Conservation (phyloP, 73 alveolate species). For the Paramecium tetraurelia region DNA sequence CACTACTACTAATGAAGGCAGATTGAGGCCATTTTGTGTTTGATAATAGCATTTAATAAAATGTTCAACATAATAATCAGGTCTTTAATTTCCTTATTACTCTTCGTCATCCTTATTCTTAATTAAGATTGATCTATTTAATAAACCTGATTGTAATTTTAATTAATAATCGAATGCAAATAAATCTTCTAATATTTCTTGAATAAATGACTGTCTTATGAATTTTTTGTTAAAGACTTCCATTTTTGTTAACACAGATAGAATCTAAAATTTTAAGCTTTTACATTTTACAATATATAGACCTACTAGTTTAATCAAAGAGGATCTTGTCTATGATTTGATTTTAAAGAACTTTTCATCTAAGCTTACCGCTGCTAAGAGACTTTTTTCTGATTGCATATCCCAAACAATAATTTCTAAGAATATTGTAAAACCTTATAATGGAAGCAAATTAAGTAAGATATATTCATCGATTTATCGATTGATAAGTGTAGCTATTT, state of each 20-base stretch:
- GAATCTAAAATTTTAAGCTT: conserved; percentile 16
- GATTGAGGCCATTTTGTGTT: not conserved
- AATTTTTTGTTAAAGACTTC: conserved; percentile 53
- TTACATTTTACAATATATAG: conserved; percentile 34
- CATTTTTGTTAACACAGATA: not conserved
- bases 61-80: not conserved
- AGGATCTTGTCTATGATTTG: not conserved
- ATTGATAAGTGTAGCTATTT: not conserved
- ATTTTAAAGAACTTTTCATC: not conserved
- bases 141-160: not conserved
- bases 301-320: not conserved
- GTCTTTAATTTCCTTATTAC: not conserved
- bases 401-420: conserved; percentile 23
- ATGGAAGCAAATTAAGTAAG: not conserved
- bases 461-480: conserved; percentile 19
- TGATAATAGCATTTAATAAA: not conserved
- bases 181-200: conserved; percentile 44
- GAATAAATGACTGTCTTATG: conserved; percentile 54
- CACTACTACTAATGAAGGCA: not conserved
- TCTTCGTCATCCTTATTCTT: not conserved
- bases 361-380: not conserved
- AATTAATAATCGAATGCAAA: not conserved
- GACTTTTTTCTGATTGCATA: conserved; percentile 2
- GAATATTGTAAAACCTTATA: not conserved
- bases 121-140: not conserved